Percentiles rank a stretch among this genome's conserved stretches.
Evolutionary conservation across 2,329 filamentous ascomycete genomes (phyloP).

Genomic region (Pyrenophora seminiperda): DNA sequence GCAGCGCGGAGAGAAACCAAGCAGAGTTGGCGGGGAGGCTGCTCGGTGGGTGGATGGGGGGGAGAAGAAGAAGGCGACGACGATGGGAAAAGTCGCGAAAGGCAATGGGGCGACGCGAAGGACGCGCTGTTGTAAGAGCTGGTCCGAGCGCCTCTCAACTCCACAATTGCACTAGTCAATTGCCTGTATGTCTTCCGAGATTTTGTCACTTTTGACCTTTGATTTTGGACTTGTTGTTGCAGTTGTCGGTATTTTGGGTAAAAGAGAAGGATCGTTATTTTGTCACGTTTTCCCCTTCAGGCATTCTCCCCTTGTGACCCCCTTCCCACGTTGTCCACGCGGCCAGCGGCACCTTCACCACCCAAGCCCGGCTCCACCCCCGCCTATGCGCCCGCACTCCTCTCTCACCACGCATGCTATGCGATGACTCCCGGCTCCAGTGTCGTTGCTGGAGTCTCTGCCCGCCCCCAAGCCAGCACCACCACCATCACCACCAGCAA

Average conservation of each 20-base stretch:
- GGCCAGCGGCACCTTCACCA: slow-evolving; percentile 10
- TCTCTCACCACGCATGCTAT: slow-evolving; percentile 32
- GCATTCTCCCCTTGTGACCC: slow-evolving; percentile 14
- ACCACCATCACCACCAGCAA: slow-evolving; percentile 17
- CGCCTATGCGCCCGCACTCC: slow-evolving; percentile 25
- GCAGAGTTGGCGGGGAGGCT: slow-evolving; percentile 22
- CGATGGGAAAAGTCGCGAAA: slow-evolving; percentile 34
- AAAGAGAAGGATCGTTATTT: no score
- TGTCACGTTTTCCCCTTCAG: background rate
- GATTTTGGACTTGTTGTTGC: no score
- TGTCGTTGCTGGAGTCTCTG: slow-evolving; percentile 39
- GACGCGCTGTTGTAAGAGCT: slow-evolving; percentile 17
- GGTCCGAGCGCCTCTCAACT: slow-evolving; percentile 16
- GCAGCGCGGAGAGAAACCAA: slow-evolving; percentile 17
- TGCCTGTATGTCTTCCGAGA: background rate
- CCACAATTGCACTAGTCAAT: slow-evolving; percentile 7
- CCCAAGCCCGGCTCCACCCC: slow-evolving; percentile 2
- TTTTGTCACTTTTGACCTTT: background rate
- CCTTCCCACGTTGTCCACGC: no score
- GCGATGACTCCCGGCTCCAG: slow-evolving; percentile 47
- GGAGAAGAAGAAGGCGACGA: slow-evolving; percentile 19
- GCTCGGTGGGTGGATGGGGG: slow-evolving; percentile 11
- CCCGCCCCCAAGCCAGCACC: no score
- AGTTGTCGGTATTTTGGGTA: no score
- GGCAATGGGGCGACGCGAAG: slow-evolving; percentile 26